Evolutionary conservation across 441 rosid species (phyloP), one percentile per base, ranked within the genome.

Genomic region (Biscutella laevigata): DNA sequence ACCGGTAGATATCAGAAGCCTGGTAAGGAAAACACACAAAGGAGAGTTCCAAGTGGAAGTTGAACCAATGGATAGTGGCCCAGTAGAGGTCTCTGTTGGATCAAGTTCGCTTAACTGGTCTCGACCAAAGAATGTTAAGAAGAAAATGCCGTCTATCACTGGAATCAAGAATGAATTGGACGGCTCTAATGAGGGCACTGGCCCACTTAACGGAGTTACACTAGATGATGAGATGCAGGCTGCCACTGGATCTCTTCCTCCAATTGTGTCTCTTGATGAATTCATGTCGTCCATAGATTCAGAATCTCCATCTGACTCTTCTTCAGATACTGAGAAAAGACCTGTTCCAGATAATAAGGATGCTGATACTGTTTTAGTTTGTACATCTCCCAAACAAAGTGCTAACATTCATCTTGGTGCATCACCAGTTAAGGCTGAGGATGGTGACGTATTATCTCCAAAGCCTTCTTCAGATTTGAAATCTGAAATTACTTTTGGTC

Each of bases 21-120:
- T 90, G 64, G 95, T 90, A 46, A 82, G 71, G 77, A 90, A 90
- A 76, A 86, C 97, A 14, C 97, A 90, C 38, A 90, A 90, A 73
- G 97, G 97, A 19, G 98, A 90, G 70, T 71, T 87, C 64, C 94
- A 83, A 68, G 95, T 90, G 15, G 96, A 90, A 66, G 72, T 84
- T 43, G 95, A 82, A 32, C 79, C 76, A 37, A 65, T 61, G 38
- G 88, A 90, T 50, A 60, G 50, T 54, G 55, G 83, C 29, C 67
- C 84, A 13, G 71, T 61, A 11, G 94, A 82, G 58, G 83, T 77
- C 55, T 80, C 92, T 38, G 71, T 67, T 48, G 86, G 77, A 37
- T 21, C 61, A 48, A 69, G 73, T 53, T 73, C 75, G 28, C 62
- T 61, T 5, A 40, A 49, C 37, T 72, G 21, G 41, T 35, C 38